These are phyloP conservation scores for Septoria petroselini DNA, from an alignment of 2,329 filamentous ascomycete species.

Conservation along the genomic window DNA sequence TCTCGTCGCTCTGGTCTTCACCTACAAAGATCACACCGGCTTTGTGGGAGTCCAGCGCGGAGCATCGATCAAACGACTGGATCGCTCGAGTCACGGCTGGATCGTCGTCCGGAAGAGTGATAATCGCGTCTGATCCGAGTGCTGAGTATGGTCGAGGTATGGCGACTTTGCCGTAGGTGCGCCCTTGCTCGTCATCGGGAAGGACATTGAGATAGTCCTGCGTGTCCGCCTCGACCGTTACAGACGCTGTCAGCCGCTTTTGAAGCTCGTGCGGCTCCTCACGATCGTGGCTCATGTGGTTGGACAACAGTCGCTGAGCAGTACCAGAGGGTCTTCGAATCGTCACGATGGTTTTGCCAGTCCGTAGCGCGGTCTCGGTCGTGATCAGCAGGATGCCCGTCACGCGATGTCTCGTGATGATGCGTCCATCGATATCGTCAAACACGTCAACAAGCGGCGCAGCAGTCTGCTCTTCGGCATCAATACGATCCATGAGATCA, in stretches of 20 bases:
- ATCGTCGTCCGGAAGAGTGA: conserved; percentile 67
- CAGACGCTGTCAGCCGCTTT: conserved; percentile 24
- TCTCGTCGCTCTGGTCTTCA: conserved; percentile 76
- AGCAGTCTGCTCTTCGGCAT: conserved; percentile 59
- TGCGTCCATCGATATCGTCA: conserved; percentile 62
- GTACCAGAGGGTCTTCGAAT: conserved; percentile 36
- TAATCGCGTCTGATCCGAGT: conserved; percentile 37
- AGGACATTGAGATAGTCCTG: conserved; percentile 33
- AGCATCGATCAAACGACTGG: conserved; percentile 76
- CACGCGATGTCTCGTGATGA: conserved; percentile 66
- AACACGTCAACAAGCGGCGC: conserved; percentile 59
- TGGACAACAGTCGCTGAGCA: conserved; percentile 23
- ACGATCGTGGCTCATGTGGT: conserved; percentile 21
- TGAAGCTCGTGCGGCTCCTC: conserved; percentile 14
- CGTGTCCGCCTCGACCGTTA: conserved; percentile 26
- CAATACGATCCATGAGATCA: conserved; percentile 60
- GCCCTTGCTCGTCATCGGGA: conserved; percentile 27
- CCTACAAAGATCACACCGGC: conserved; percentile 92
- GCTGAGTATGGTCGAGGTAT: conserved; percentile 31
- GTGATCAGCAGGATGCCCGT: conserved; percentile 72
- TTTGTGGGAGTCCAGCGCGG: conserved; percentile 92
- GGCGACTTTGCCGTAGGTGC: conserved; percentile 52
- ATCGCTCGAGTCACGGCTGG: conserved; percentile 67
- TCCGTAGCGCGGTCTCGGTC: conserved; percentile 62
- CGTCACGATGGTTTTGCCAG: conserved; percentile 35